Evolutionary conservation across 768 basidiomycete genomes (phyloP).

Genomic region (Hygrophoropsis aurantiaca): DNA sequence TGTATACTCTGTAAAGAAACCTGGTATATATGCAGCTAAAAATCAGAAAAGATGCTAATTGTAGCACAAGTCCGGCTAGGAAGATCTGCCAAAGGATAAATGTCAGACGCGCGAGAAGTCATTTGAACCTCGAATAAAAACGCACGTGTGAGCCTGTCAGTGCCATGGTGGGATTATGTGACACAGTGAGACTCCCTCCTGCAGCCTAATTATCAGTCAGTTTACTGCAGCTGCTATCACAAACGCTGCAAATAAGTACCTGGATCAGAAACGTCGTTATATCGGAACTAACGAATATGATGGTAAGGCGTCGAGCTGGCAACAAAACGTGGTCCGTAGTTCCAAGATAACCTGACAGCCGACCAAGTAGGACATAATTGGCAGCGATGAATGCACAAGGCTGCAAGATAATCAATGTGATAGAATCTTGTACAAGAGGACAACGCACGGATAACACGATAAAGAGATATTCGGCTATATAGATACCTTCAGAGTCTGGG

Average conservation of each 20-base stretch:
- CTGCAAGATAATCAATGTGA: constrained; percentile 24
- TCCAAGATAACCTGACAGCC: constrained; percentile 48
- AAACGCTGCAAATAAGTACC: no score
- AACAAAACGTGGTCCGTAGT: constrained; percentile 49
- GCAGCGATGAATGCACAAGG: constrained; percentile 70
- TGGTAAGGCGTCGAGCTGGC: constrained; percentile 46
- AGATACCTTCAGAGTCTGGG: constrained; percentile 52
- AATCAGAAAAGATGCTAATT: constrained; percentile 45
- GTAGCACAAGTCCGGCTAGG: constrained; percentile 52
- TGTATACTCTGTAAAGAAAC: constrained; percentile 51
- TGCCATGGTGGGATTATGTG: constrained; percentile 30
- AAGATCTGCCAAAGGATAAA: constrained; percentile 43
- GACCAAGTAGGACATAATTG: constrained; percentile 62
- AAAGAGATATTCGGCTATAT: constrained; percentile 58
- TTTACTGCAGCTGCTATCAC: not conserved
- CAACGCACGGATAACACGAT: constrained; percentile 52
- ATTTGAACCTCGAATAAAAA: constrained; percentile 5
- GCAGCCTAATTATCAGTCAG: constrained; percentile 34
- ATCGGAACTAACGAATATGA: constrained; percentile 58
- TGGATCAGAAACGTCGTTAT: constrained; percentile 63
- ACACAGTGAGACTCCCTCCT: constrained; percentile 48
- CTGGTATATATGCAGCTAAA: constrained; percentile 48
- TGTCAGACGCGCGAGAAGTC: not conserved
- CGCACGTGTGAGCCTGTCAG: constrained; percentile 34
- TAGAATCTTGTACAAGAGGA: not conserved